Evolutionary conservation across 2,329 filamentous ascomycete species (phyloP), one percentile per base, ranked within the genome.

Genomic region (Exophiala phaeomuriformis): DNA sequence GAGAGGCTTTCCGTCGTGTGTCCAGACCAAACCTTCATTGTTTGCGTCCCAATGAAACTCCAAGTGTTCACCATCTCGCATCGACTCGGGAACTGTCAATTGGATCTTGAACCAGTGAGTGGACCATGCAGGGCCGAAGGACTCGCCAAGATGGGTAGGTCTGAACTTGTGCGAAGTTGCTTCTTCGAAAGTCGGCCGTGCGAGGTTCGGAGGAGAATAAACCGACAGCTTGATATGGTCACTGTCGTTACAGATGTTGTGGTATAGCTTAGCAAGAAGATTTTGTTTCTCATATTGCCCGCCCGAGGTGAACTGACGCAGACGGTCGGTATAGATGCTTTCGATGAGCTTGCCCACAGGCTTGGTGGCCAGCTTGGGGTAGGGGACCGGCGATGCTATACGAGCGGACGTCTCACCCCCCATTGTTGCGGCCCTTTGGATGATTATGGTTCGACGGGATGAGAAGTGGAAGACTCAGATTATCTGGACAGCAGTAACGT

Each of bases 21-120:
- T 87, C 89, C 90, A 98, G 42, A 98, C 82, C 70, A 97, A 74
- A n/a, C 88, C 93, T 72, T 98, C 93, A 63, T 90, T 95, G 73
- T 88, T 86, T 36, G 86, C 85, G 71, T 98, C 91, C 91, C 93
- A 98, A 65, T 95, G 90, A 53, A 97, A 83, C 71, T 97, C 90
- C n/a, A 98, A 77, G 44, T 86, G 83, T 62, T 90, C 82, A 64
- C 93, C 88, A 59, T 89, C 73, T 29, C 71, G 73, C 64, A 96
- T 79, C 8, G 88, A 74, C 51, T 81, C 67, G 5, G 93, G 91
- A 9, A 97, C 79, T 3, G 81, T 88, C 58, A 98, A 73, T 52
- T 84, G 75, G 52, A 96, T 81, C 64, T 84, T 88, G 79, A 98
- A 95, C 93, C 93, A 98, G 70, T 97, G 93, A 5, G 93, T 98